Base-by-base conservation (phyloP, 768 basidiomycete species). In the Termitomyces sp. region DNA sequence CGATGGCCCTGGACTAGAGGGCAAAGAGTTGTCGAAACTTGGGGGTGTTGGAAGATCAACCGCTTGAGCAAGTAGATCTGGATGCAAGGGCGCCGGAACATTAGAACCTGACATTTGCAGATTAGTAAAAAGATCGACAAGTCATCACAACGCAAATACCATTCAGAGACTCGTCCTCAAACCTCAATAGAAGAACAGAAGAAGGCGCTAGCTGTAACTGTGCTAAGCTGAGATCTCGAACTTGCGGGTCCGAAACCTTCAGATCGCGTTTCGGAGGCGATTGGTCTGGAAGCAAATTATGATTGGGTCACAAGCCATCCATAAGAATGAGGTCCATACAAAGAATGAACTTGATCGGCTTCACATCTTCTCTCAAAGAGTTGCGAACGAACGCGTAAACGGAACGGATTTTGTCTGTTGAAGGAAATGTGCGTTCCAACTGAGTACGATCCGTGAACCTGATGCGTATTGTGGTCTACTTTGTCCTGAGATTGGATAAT, bases 351-450 rank as follows among this genome's bases (percentile, higher is more conserved):
- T 93, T 92, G 74, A 85, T 84, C 3, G 87, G 81, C 70, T 91
- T 86, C 49, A 87, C 84, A 63, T 93, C 91, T 59, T 91, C 90
- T 46, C 84, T 76, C 38, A 96, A 76, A 22, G 84, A 83, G 36
- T 79, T 75, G 38, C 89, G 83, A 56, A 94, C 92, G 64, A 95
- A 95, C 11, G 90, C 91, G 70, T 96, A 96, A 9, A 96, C 84
- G 2, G 88, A 79, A 54, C 84, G 83, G 55, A 96, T 92, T 71
- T 90, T 94, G 73, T 87, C 84, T 4, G 82, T 83, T 7, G 94
- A 94, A 3, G 86, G 80, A 68, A 96, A 95, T 0, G 75, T 74
- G 66, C 85, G 87, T 75, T 96, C 94, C 15, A 96, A 79, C 69
- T 90, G 87, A 2, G 87, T 91, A 52, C 89, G 83, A 73, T 96